These are phyloP conservation scores for Leucaena leucocephala DNA, from an alignment of 306 rosid genomes.

Conservation along the genomic window DNA sequence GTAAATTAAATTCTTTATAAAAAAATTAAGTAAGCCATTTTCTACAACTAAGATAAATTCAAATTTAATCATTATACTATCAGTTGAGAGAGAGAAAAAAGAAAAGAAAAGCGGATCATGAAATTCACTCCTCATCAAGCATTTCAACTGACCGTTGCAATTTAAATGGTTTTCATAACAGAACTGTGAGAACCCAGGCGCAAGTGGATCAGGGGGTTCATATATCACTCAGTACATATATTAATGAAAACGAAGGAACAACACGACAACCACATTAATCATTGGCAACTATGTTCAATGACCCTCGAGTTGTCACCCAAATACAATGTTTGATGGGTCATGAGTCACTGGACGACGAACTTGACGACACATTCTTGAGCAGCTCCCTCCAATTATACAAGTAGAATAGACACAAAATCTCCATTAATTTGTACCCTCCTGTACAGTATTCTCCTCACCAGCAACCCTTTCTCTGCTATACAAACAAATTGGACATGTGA, in stretches of 20 bases:
- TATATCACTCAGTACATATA: neutral
- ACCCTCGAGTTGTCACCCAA: neutral
- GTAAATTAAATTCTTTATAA: no score
- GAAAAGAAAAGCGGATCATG: no score
- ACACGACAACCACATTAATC: neutral
- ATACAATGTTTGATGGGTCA: neutral
- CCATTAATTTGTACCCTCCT: conserved; percentile 29
- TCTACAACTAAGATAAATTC: no score
- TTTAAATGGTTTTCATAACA: neutral
- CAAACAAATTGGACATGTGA: conserved; percentile 33
- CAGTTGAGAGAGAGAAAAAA: no score
- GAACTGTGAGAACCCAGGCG: neutral
- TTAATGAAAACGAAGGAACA: neutral
- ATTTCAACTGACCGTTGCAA: no score
- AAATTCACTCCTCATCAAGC: no score
- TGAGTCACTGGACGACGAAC: neutral
- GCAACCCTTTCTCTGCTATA: conserved; percentile 64
- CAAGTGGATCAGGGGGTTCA: neutral
- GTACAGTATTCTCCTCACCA: conserved; percentile 55
- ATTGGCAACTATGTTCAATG: neutral
- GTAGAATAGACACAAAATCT: conserved; percentile 18
- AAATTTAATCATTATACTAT: no score
- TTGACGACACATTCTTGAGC: conserved; percentile 7
- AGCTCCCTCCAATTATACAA: conserved; percentile 19
- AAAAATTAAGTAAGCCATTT: no score